Evolutionary conservation across 1,284 basidiomycete genomes (phyloP).

Genomic region (Ustilago crameri): DNA sequence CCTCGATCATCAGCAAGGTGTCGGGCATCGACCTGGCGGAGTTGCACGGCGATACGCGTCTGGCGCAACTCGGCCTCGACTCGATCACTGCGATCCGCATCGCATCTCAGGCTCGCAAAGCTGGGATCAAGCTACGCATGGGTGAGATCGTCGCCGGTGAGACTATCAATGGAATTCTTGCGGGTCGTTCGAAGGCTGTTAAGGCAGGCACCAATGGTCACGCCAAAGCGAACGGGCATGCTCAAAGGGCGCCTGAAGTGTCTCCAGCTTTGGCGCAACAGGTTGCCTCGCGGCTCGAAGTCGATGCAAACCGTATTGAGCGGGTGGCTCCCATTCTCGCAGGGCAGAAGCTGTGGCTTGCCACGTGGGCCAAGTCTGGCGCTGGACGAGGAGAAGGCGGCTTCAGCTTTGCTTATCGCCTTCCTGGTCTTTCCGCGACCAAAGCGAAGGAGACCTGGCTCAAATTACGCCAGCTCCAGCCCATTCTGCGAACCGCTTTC

Average conservation of each 20-base stretch:
- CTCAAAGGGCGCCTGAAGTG: background rate
- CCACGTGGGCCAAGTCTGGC: slow-evolving; percentile 30
- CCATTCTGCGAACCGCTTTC: slow-evolving; percentile 58
- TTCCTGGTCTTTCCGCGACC: slow-evolving; percentile 8
- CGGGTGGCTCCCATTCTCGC: slow-evolving; percentile 49
- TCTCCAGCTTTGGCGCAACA: slow-evolving; percentile 13
- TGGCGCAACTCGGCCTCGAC: slow-evolving; percentile 60
- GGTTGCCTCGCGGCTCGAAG: slow-evolving; percentile 15
- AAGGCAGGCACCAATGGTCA: slow-evolving; percentile 14
- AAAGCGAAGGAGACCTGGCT: slow-evolving; percentile 46
- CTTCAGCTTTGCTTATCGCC: slow-evolving; percentile 54
- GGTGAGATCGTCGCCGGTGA: slow-evolving; percentile 53
- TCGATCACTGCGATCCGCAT: slow-evolving; percentile 64
- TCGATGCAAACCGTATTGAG: slow-evolving; percentile 34
- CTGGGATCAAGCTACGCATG: slow-evolving; percentile 45
- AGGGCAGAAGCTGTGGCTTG: slow-evolving; percentile 56
- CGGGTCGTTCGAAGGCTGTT: slow-evolving; percentile 6
- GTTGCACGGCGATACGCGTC: slow-evolving; percentile 33
- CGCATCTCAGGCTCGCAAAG: slow-evolving; percentile 49
- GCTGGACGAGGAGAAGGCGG: slow-evolving; percentile 29
- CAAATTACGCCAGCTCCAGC: slow-evolving; percentile 42
- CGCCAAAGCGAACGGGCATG: slow-evolving; percentile 5
- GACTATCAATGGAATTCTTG: slow-evolving; percentile 41
- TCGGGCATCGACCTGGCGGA: slow-evolving; percentile 26
- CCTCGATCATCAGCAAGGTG: slow-evolving; percentile 35